Conservation (phyloP, 176 grass and related monocot genomes). For the Areca catechu region DNA sequence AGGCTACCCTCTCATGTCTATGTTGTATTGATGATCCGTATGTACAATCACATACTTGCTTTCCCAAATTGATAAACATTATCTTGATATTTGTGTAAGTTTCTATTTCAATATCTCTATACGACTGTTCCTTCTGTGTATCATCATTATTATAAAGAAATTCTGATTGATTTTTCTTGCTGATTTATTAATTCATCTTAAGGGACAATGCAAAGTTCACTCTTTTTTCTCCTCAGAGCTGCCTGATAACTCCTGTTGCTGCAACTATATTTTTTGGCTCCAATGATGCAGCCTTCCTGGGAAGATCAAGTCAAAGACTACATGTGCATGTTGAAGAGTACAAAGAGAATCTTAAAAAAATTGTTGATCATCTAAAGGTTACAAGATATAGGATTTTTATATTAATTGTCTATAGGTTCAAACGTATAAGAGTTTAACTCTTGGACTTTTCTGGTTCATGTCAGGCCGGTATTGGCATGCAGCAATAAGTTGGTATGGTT, state of each 20-base stretch:
- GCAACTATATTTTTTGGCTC: conserved; percentile 83
- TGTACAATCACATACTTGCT: too few relatives aligned
- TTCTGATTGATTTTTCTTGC: not conserved
- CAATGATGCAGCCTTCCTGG: conserved; percentile 68
- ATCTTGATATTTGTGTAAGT: too few relatives aligned
- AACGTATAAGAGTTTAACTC: too few relatives aligned
- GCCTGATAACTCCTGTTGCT: conserved; percentile 16
- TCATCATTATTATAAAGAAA: not conserved
- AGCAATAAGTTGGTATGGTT: too few relatives aligned
- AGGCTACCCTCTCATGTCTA: too few relatives aligned
- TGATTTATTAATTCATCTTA: conserved; percentile 3
- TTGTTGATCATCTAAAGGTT: conserved; percentile 68
- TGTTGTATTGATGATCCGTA: too few relatives aligned
- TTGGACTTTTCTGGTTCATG: too few relatives aligned
- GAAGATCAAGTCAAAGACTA: conserved; percentile 41
- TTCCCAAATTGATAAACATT: too few relatives aligned
- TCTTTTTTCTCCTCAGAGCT: conserved; percentile 31
- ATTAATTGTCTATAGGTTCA: not conserved
- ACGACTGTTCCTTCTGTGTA: too few relatives aligned
- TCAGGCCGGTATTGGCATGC: too few relatives aligned
- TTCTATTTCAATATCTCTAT: too few relatives aligned
- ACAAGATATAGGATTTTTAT: not conserved
- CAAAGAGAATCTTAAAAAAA: conserved; percentile 56
- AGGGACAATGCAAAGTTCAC: too few relatives aligned
- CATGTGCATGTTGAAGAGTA: conserved; percentile 72